A percentile compares a stretch with the other conserved stretches of the same genome.
Conservation (phyloP, 2,329 filamentous ascomycete species). For the Cordyceps tenuipes region DNA sequence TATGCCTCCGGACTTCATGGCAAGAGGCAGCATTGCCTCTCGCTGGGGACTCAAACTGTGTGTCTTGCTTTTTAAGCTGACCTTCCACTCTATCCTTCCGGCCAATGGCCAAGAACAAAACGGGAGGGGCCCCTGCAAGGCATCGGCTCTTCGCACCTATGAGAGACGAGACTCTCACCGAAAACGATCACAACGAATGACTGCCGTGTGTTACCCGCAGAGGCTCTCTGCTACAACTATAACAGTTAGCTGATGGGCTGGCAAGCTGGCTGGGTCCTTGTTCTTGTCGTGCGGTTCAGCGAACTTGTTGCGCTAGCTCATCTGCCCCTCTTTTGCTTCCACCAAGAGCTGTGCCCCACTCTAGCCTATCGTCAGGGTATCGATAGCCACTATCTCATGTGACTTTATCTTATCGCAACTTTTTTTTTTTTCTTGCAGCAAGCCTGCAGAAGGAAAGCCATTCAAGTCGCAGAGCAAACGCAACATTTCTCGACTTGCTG, state of each 20-base stretch:
- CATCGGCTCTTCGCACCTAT: background rate
- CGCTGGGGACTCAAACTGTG: background rate
- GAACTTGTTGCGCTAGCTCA: constrained; percentile 1
- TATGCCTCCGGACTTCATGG: background rate
- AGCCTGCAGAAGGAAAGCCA: background rate
- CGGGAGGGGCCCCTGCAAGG: constrained; percentile 4
- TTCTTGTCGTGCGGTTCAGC: background rate
- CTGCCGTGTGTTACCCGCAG: background rate
- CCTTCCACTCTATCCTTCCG: background rate
- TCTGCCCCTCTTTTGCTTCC: background rate
- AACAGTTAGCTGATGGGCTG: background rate
- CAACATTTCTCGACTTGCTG: background rate
- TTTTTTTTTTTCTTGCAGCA: constrained; percentile 11
- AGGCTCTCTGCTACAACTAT: background rate
- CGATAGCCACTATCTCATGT: constrained; percentile 12
- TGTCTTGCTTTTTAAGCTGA: background rate
- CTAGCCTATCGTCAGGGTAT: background rate
- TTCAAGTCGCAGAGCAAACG: background rate
- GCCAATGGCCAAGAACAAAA: background rate
- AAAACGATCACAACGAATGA: background rate
- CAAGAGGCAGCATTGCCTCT: background rate
- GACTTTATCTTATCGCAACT: constrained; percentile 10
- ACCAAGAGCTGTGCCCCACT: constrained; percentile 1
- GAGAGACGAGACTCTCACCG: constrained; percentile 4
- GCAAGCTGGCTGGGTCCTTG: background rate